phyloP scores from a whole-genome alignment of 768 basidiomycete genomes.

The Pleurotus giganteus region DNA sequence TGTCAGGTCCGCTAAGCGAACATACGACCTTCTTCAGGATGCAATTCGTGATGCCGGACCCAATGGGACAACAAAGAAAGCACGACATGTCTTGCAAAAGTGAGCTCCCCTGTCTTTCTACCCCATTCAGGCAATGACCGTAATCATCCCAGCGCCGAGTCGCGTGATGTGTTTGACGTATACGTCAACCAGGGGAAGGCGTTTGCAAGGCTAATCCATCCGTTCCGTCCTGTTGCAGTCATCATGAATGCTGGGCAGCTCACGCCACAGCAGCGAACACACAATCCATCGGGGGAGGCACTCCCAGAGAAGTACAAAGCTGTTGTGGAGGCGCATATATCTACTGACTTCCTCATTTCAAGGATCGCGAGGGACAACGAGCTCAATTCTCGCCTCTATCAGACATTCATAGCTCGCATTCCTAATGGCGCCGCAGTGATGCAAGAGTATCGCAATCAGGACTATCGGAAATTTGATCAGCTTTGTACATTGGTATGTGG shows the following conservation, averaged over 20 bases:
- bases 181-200: not conserved
- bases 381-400: not conserved
- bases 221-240: not conserved
- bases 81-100: not conserved
- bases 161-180: not conserved
- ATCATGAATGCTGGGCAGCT: not conserved
- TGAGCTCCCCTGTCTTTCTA: not conserved
- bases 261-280: not conserved
- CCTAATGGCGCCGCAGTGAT: not conserved
- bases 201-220: not conserved
- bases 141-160: not conserved
- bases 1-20: not conserved
- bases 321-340: not conserved
- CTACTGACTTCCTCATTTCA: not conserved
- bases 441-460: not conserved
- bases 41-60: not conserved
- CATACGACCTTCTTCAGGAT: not conserved
- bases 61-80: not conserved
- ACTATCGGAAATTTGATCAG: not conserved
- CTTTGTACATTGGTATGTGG: not conserved
- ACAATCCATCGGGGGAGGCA: not conserved
- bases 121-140: slow-evolving; percentile 2
- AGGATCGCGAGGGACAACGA: not conserved
- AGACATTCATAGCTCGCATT: not conserved
- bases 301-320: not conserved